Base-by-base conservation (phyloP, 2,329 filamentous ascomycete species). In the Torrubiellomyces zombiae region DNA sequence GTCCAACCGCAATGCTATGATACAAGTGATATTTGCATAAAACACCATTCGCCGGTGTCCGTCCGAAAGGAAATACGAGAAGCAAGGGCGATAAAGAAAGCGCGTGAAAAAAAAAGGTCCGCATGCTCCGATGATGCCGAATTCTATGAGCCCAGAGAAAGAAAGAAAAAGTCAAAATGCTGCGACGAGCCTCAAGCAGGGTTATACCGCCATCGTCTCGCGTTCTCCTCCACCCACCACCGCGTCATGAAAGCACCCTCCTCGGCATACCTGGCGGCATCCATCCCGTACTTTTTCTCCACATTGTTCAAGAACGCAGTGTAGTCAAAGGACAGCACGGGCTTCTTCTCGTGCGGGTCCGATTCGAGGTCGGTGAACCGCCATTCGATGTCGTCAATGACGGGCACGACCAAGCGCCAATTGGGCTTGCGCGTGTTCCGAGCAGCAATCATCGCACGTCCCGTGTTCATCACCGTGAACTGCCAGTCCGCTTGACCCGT, bases 181-280 rank as follows among this genome's bases (percentile, higher is more conserved):
- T n/a, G n/a, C n/a, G n/a, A n/a, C n/a, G n/a, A n/a, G n/a, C n/a
- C n/a, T n/a, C n/a, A n/a, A n/a, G n/a, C n/a, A 20, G 27, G 31
- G 7, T 20, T 33, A 32, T 39, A 46, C 17, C 40, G 44, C 38
- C 43, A 51, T 23, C 45, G 42, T 27, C 38, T 49, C 19, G 33
- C 43, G 18, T 51, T 50, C 28, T 50, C 45, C 20, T 46, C 39
- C 1, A 47, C 43, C 33, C 43, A 50, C 45, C 48, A 50, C 9
- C 43, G 34, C 4, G 42, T 40, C 11, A 48, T 31, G 14, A 44
- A 44, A 5, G 44, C 38, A 1, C 39, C 48, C 21, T 45, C 42
- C 28, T 50, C 42, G 2, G 35, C 39, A 46, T 45, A 48, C n/a
- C 36, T 35, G 4, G 45, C 37, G 3, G 38, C 36, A 4, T 43